Evolutionary conservation across 345 rosid species (phyloP), one percentile per base, ranked within the genome.

Genomic region (Syzygium aqueum): DNA sequence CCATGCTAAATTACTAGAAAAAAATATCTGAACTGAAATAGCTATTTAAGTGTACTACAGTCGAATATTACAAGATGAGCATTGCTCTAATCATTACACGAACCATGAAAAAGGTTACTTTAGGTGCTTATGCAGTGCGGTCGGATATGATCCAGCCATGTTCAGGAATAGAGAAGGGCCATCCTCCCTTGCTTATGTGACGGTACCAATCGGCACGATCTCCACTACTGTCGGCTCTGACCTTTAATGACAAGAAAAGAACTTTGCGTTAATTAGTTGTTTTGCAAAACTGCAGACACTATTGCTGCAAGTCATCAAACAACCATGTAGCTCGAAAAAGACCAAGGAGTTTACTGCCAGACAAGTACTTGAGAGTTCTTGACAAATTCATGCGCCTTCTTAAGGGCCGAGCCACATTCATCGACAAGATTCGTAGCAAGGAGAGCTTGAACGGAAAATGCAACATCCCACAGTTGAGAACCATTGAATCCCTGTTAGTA

Each of bases 161-260:
- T 46, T 95, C 96, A 1, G 90, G 90, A 16, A 95, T 94, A 4
- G 96, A 94, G 92, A 95, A 95, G 80, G 95, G 91, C 96, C 98
- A 95, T 61, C 94, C 98, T 52, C 96, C 98, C 33, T 92, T 93
- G 0, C 92, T 83, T 28, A 91, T 88, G 88, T 95, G 95, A 7
- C 95, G 93, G 37, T 94, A 92, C 94, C 96, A 94, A 21, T 43
- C 2, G 19, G 65, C 84, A 3, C 85, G 86, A 84, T 91, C 85
- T 19, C 89, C 90, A 4, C 85, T 46, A 13, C 91, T 89, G 67
- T 93, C 86, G 49, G n/a, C 87, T 84, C 59, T 87, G 28, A 94
- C 87, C 95, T 95, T 57, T 2, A 65, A 43, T 28, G 9, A 16
- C 50, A 16, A 78, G 27, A 4, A 30, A 33, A 12, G 63, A 12